phyloP scores from a whole-genome alignment of 1,139 yeast species.

The Eremothecium gossypii region DNA sequence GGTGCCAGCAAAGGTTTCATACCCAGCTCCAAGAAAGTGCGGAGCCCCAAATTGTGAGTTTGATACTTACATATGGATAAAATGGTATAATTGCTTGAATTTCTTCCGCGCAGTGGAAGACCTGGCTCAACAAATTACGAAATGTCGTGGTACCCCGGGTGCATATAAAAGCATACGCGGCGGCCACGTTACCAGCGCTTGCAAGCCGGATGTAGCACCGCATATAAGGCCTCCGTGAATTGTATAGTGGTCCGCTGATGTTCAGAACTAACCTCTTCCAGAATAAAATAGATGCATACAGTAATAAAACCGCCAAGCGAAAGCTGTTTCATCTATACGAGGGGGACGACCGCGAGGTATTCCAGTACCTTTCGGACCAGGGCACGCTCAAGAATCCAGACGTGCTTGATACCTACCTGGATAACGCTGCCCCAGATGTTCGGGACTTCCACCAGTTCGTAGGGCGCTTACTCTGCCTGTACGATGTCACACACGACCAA shows the following conservation, averaged over 20 bases:
- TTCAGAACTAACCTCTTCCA: neutral
- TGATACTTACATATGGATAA: too few species aligned
- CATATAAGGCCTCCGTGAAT: too few species aligned
- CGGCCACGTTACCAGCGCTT: too few species aligned
- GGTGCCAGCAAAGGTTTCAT: too few species aligned
- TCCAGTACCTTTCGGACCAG: neutral
- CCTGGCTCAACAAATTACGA: too few species aligned
- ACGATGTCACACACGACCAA: neutral
- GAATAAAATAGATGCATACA: conserved; percentile 1
- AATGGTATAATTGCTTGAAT: too few species aligned
- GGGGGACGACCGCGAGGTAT: neutral
- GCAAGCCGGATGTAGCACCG: too few species aligned
- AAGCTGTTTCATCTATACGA: neutral
- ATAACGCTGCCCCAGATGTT: neutral
- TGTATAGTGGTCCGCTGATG: neutral
- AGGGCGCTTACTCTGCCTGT: neutral
- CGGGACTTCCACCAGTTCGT: neutral
- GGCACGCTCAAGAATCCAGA: neutral
- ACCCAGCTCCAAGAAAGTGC: too few species aligned
- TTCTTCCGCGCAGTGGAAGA: too few species aligned
- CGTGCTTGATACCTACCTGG: neutral
- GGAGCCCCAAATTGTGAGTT: too few species aligned
- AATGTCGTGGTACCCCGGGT: too few species aligned
- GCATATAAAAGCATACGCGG: too few species aligned
- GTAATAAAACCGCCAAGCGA: neutral